Conservation (phyloP, 2,329 filamentous ascomycete species). For the Curvularia sp. region DNA sequence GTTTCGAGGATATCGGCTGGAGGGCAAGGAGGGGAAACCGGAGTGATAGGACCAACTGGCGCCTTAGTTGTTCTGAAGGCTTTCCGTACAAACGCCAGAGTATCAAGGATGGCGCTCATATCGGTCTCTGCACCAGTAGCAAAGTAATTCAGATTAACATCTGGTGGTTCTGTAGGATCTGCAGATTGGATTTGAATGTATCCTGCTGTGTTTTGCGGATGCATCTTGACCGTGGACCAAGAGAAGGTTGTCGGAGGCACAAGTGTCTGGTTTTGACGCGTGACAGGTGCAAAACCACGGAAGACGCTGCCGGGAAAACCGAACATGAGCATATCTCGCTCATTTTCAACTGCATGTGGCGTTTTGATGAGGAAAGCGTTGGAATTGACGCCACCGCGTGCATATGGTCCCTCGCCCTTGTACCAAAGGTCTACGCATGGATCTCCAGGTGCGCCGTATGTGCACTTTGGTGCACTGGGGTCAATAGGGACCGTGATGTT, state of each 20-base stretch:
- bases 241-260: conserved; percentile 33
- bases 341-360: conserved; percentile 53
- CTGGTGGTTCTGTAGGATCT: conserved; percentile 67
- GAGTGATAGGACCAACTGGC: conserved; percentile 39
- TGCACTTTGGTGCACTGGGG: conserved; percentile 21
- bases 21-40: conserved; percentile 50
- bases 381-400: conserved; percentile 59
- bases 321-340: conserved; percentile 61
- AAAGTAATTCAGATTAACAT: conserved; percentile 55
- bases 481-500: conserved; percentile 8
- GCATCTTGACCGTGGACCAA: conserved; percentile 65
- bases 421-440: conserved; percentile 30
- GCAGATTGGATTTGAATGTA: conserved; percentile 65
- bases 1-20: conserved; percentile 38
- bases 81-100: conserved; percentile 61
- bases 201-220: conserved; percentile 66
- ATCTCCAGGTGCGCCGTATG: conserved; percentile 31
- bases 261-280: conserved; percentile 51
- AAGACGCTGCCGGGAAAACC: conserved; percentile 58
- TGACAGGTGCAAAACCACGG: conserved; percentile 59
- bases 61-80: conserved; percentile 65
- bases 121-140: conserved; percentile 61
- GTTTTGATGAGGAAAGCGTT: conserved; percentile 57
- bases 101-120: conserved; percentile 62
- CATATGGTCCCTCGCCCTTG: conserved; percentile 28